Evolutionary conservation across 2,329 filamentous ascomycete genomes (phyloP).

Genomic region (Colletotrichum ledebouriae): DNA sequence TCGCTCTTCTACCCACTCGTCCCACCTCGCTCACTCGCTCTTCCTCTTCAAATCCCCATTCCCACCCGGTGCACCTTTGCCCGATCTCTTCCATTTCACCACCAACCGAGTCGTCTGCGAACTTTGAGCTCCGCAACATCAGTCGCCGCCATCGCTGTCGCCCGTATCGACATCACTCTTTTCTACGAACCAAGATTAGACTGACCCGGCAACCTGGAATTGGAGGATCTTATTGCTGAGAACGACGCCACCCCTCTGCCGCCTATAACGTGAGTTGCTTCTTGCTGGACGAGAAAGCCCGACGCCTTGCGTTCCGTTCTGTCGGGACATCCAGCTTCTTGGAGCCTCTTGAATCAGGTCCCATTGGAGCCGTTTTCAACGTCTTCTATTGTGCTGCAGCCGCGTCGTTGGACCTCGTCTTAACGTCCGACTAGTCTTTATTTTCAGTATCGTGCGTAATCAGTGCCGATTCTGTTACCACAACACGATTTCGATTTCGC

Average conservation of each 20-base stretch:
- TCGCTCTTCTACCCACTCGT: slow-evolving; percentile 37
- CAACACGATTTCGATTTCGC: not conserved
- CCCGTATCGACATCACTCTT: slow-evolving; percentile 4
- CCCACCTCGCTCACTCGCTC: slow-evolving; percentile 30
- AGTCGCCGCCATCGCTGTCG: slow-evolving; percentile 9
- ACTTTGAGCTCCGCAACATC: slow-evolving; percentile 14
- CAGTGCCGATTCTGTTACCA: too few species aligned
- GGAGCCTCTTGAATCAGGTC: not conserved
- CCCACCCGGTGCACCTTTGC: slow-evolving; percentile 18
- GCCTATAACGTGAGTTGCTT: slow-evolving; percentile 9
- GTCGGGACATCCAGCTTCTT: slow-evolving; percentile 3
- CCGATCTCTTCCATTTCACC: slow-evolving; percentile 2
- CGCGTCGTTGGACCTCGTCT: not conserved
- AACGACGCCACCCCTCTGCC: slow-evolving; percentile 1
- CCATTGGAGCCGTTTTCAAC: not conserved
- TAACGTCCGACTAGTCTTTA: not conserved
- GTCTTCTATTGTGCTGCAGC: slow-evolving; percentile 2
- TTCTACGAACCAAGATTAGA: not conserved
- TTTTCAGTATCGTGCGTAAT: not conserved
- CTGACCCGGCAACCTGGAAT: not conserved
- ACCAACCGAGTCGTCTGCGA: slow-evolving; percentile 26
- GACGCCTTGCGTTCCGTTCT: slow-evolving; percentile 22
- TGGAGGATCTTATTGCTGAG: not conserved
- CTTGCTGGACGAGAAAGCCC: not conserved
- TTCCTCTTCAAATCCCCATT: slow-evolving; percentile 36